These are phyloP conservation scores for Podila horticola DNA, from an alignment of 192 early-diverging fungal genomes.

Conservation along the genomic window DNA sequence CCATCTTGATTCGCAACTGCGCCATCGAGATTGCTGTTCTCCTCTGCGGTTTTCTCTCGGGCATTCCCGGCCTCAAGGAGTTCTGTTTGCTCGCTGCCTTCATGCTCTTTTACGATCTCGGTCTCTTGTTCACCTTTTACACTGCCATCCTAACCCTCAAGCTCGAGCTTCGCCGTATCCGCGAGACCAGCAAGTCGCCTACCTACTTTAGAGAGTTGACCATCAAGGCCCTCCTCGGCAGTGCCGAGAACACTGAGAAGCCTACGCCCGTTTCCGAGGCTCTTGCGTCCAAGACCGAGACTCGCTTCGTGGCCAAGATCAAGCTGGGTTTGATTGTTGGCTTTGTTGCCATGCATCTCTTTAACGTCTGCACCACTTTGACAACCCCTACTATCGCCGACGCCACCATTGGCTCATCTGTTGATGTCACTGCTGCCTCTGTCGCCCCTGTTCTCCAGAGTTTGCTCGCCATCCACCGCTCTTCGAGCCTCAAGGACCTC, in stretches of 20 bases:
- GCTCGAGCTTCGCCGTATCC: constrained; percentile 73
- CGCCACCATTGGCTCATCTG: constrained; percentile 21
- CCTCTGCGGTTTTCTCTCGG: constrained; percentile 77
- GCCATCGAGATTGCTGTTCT: constrained; percentile 86
- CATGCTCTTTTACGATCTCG: constrained; percentile 83
- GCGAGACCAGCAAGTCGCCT: constrained; percentile 46
- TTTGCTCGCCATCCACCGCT: constrained; percentile 55
- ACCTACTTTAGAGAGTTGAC: constrained; percentile 36
- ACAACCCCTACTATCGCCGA: constrained; percentile 15
- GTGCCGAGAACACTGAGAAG: constrained; percentile 33
- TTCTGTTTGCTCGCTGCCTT: constrained; percentile 86
- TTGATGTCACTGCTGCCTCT: constrained; percentile 53
- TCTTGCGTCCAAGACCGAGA: constrained; percentile 49
- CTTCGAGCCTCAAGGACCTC: constrained; percentile 39
- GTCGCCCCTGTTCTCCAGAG: constrained; percentile 55
- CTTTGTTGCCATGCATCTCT: constrained; percentile 71
- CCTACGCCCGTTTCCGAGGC: constrained; percentile 19
- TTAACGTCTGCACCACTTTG: constrained; percentile 69
- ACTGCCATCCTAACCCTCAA: constrained; percentile 88
- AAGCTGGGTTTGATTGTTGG: constrained; percentile 72
- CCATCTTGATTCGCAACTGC: constrained; percentile 78
- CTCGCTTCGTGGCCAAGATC: constrained; percentile 65
- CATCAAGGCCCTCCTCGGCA: constrained; percentile 60
- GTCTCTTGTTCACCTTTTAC: constrained; percentile 89
- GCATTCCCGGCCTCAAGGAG: constrained; percentile 79